These are phyloP conservation scores for Paramecium octaurelia DNA, from an alignment of 73 alveolate species.

Conservation along the genomic window DNA sequence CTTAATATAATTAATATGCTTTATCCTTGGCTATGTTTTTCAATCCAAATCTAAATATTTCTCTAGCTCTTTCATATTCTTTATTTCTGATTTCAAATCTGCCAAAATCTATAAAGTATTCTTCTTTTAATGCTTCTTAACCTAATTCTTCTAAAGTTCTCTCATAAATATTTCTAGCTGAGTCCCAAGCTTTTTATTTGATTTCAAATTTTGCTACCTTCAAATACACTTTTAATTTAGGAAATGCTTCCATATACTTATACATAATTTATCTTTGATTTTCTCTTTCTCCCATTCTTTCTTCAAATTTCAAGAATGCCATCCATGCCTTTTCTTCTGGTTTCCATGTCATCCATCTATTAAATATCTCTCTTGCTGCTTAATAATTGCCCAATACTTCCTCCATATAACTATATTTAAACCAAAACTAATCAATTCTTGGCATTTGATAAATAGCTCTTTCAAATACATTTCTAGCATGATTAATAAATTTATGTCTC, in stretches of 20 bases:
- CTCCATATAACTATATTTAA: constrained; percentile 97
- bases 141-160: constrained; percentile 95
- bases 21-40: constrained; percentile 79
- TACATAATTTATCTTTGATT: constrained; percentile 85
- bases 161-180: constrained; percentile 91
- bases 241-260: constrained; percentile 85
- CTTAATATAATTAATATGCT: constrained; percentile 81
- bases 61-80: constrained; percentile 96
- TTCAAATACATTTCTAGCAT: constrained; percentile 99
- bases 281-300: constrained; percentile 93
- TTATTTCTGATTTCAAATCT: constrained; percentile 91
- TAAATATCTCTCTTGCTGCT: constrained; percentile 91
- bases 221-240: constrained; percentile 83
- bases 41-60: constrained; percentile 91
- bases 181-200: constrained; percentile 80
- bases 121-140: constrained; percentile 85
- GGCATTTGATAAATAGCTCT: constrained; percentile 95
- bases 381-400: constrained; percentile 93
- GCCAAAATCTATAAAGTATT: constrained; percentile 88
- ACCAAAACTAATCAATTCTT: constrained; percentile 97
- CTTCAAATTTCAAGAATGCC: constrained; percentile 91
- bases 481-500: constrained; percentile 98
- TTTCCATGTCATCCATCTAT: constrained; percentile 97
- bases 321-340: constrained; percentile 96
- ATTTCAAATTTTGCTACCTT: constrained; percentile 99